Base-by-base conservation (phyloP, 805 yeast genomes). In the Novakomyces olei region DNA sequence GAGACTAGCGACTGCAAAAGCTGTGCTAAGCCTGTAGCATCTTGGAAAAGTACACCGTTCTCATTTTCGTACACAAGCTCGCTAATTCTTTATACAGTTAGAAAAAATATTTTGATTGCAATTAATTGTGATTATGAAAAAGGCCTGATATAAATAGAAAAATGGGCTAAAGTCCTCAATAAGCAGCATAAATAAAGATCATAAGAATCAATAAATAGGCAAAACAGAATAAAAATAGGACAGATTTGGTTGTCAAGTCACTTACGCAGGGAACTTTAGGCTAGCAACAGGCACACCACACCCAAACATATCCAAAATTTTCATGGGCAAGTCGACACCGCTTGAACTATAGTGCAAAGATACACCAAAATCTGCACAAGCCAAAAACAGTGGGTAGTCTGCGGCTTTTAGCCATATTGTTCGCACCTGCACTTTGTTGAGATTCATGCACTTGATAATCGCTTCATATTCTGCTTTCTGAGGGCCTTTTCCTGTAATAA, bases 401-500 rank as follows among this genome's bases (percentile, higher is more conserved):
- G 71, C 78, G 4, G 69, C 56, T 0, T 72, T 46, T 15, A 88
- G 58, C 96, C 98, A 88, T 0, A 65, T 71, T 20, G 72, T 65
- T 35, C 61, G 61, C 4, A 88, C 58, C 1, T 60, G 45, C 4
- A 81, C 66, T 48, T 68, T 57, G 14, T 50, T 37, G 26, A 65
- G 59, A 3, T 47, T 38, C 36, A 62, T 51, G 6, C 48, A 43
- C n/a, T 54, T 43, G 2, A 76, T 74, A 16, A 57, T 48, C 2
- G 45, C 37, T 19, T 65, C 46, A 42, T 72, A 75, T 15, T 63
- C 54, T 2, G 53, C 49, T 41, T 69, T 69, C 52, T 76, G 49
- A 0, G 96, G 96, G 0, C 99, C 99, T 49, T 83, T 85, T 0
- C 99, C 99, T 0, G 99, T 88, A n/a, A 88, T 73, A n/a, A 88